phyloP scores from a whole-genome alignment of 2,329 filamentous ascomycete species.

The Diaporthe aspalathi region DNA sequence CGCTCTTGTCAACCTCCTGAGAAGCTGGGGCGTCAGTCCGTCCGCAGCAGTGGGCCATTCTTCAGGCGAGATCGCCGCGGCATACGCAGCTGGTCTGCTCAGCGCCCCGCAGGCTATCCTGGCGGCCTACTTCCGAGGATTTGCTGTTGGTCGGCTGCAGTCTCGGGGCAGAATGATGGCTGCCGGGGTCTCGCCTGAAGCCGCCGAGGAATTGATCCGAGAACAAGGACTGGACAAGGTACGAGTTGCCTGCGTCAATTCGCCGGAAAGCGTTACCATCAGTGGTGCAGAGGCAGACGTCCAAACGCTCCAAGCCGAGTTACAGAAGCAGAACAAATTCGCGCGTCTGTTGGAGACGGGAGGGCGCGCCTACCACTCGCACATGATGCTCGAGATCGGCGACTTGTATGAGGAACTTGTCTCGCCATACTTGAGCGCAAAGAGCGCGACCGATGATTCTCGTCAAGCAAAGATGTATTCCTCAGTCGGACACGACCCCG shows the following conservation, averaged over 20 bases:
- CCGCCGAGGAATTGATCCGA: neutral
- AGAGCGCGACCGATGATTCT: too few relatives aligned
- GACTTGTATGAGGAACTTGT: too few relatives aligned
- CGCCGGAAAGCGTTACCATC: neutral
- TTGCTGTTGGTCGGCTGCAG: neutral
- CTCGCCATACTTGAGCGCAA: too few relatives aligned
- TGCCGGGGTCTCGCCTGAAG: neutral
- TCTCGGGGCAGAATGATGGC: neutral
- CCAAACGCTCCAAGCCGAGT: neutral
- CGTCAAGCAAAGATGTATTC: neutral
- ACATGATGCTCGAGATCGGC: too few relatives aligned
- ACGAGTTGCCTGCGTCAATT: neutral
- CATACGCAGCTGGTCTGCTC: conserved; percentile 43
- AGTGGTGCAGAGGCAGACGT: neutral
- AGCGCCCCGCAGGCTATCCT: neutral
- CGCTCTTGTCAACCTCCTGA: conserved; percentile 46
- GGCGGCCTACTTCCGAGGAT: neutral
- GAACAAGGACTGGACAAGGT: neutral
- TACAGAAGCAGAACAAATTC: neutral
- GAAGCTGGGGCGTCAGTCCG: conserved; percentile 42
- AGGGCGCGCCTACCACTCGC: neutral
- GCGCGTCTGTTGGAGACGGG: neutral
- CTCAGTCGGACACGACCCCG: neutral
- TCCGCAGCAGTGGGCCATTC: conserved; percentile 48
- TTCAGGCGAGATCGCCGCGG: conserved; percentile 50